Evolutionary conservation across 2,329 filamentous ascomycete genomes (phyloP), one percentile per base, ranked within the genome.

Genomic region (Aspergillus ustus): DNA sequence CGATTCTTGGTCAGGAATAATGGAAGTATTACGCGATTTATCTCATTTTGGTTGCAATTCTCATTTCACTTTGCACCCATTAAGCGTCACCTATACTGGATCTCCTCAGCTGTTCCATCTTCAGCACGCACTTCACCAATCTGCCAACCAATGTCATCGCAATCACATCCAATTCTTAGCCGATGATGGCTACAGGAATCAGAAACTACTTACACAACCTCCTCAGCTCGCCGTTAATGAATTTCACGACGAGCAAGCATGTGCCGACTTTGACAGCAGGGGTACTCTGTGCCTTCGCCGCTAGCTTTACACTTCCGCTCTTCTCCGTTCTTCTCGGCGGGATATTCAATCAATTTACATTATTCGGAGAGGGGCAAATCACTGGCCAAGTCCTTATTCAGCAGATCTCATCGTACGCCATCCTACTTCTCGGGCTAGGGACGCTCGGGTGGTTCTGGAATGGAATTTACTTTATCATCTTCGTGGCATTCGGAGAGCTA

Each of bases 401-500:
- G 0, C 77, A 82, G 2, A 82, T 92, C 1, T 83, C 84, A 0
- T 81, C 74, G 46, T 89, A 87, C 78, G 89, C 87, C 51, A 67
- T 89, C 28, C 83, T 87, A 28, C 78, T 97, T 48, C 76, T 87
- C 0, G 83, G 80, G 0, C 75, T 97, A 0, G 92, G 90, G 0
- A 73, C 80, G 0, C 84, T 79, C 0, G 88, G 86, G 51, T 94
- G 91, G 87, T 50, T 92, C 0, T 76, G 89, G 17, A 89, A 91
- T 67, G 84, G 85, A 3, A 72, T 83, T 1, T 90, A 92, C 67
- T 89, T 92, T 68, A 82, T 83, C 1, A 75, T 86, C 0, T 97
- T 93, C 88, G 81, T 94, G 31, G 73, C 85, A 0, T 95, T 95
- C 73, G 91, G 93, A 15, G 93, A 97, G 75, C 70, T 92, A 2